Percentiles rank a stretch among this genome's conserved stretches.
phyloP scores from a whole-genome alignment of 2,329 filamentous ascomycete species.

The Calonectria pseudoturangicola region DNA sequence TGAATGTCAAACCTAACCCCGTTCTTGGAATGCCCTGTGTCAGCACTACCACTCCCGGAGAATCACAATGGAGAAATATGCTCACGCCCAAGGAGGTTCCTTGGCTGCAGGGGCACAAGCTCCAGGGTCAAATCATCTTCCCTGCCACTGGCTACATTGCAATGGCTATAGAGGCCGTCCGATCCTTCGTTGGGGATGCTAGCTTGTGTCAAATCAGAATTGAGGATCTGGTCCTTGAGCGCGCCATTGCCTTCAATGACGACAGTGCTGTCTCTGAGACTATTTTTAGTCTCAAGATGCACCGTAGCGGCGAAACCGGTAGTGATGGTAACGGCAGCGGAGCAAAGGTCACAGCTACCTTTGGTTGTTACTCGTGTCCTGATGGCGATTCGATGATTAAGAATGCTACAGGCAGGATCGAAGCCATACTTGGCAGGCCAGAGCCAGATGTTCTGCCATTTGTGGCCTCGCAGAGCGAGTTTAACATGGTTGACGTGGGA shows the following conservation, averaged over 20 bases:
- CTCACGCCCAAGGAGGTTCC: slow-evolving; percentile 25
- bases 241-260: slow-evolving; percentile 37
- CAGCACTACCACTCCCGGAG: slow-evolving; percentile 11
- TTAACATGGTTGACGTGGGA: neutral
- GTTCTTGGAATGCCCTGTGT: slow-evolving; percentile 22
- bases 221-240: slow-evolving; percentile 29
- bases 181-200: slow-evolving; percentile 11
- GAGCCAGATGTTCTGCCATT: neutral
- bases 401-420: neutral
- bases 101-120: slow-evolving; percentile 33
- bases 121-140: slow-evolving; percentile 40
- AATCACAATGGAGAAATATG: slow-evolving; percentile 37
- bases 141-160: slow-evolving; percentile 35
- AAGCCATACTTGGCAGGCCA: neutral
- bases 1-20: slow-evolving; percentile 19
- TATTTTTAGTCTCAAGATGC: slow-evolving; percentile 27
- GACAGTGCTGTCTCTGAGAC: slow-evolving; percentile 32
- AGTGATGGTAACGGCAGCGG: neutral
- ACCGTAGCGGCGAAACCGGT: neutral
- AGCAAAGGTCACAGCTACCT: slow-evolving; percentile 25
- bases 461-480: neutral
- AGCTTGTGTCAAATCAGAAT: slow-evolving; percentile 22
- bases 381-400: neutral
- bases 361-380: slow-evolving; percentile 32
- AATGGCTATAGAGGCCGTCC: slow-evolving; percentile 33